Percentiles rank a stretch among this genome's conserved stretches.
phyloP scores from a whole-genome alignment of 2,329 filamentous ascomycete species.

The Cytospora chrysosperma region DNA sequence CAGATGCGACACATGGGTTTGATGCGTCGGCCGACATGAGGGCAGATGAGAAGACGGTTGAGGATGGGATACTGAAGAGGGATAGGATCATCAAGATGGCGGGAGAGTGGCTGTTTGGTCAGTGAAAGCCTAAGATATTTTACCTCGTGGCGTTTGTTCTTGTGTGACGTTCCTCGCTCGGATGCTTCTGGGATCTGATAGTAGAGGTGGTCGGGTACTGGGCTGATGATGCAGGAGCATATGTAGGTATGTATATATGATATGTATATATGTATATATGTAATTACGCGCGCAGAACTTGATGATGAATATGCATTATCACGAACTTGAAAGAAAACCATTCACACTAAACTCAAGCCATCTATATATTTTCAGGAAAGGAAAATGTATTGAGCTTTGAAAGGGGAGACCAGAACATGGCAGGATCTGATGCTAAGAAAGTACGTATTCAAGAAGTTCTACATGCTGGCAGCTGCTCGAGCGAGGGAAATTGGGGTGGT shows the following conservation, averaged over 20 bases:
- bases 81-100: constrained; percentile 25
- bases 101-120: constrained; percentile 20
- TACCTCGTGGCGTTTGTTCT: not conserved
- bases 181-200: not conserved
- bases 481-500: too few relatives aligned
- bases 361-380: too few relatives aligned
- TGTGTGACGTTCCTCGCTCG: not conserved
- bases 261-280: not conserved
- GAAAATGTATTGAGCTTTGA: too few relatives aligned
- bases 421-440: too few relatives aligned
- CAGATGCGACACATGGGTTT: constrained; percentile 34
- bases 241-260: not conserved
- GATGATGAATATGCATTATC: too few relatives aligned
- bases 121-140: not conserved
- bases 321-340: too few relatives aligned
- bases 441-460: too few relatives aligned
- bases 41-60: constrained; percentile 26
- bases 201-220: not conserved
- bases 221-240: too few relatives aligned
- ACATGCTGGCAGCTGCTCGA: too few relatives aligned
- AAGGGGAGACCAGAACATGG: too few relatives aligned
- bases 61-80: constrained; percentile 29
- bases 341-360: too few relatives aligned
- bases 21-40: constrained; percentile 28
- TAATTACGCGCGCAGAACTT: not conserved